These are phyloP conservation scores for Rosa rugosa DNA, from an alignment of 306 rosid genomes.

Conservation along the genomic window DNA sequence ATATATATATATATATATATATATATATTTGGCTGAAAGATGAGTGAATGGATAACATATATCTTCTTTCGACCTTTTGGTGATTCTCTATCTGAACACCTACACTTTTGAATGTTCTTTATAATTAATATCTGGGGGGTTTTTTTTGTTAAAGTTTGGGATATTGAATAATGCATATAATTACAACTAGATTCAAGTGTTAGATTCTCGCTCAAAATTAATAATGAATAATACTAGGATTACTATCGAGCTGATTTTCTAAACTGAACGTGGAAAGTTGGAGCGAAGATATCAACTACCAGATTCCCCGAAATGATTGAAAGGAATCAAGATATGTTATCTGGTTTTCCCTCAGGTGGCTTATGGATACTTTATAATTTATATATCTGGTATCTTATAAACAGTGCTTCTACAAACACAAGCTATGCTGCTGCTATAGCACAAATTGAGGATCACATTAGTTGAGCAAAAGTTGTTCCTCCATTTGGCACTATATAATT, in stretches of 20 bases:
- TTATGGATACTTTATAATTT: neutral
- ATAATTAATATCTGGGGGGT: too few relatives aligned
- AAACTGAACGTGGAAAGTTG: neutral
- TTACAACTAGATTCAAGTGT: neutral
- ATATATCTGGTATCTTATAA: neutral
- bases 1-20: too few relatives aligned
- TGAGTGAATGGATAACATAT: too few relatives aligned
- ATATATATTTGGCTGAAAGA: too few relatives aligned
- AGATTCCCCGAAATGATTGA: neutral
- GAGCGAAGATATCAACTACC: conserved; percentile 6
- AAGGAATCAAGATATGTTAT: neutral
- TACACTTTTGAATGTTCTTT: neutral
- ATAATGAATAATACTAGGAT: neutral
- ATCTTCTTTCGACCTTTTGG: neutral
- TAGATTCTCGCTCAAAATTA: neutral
- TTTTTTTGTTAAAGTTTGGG: neutral
- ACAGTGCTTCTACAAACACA: neutral
- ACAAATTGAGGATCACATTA: too few relatives aligned
- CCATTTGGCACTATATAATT: too few relatives aligned
- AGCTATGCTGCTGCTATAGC: neutral
- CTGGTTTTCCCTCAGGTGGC: neutral
- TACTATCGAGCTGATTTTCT: neutral
- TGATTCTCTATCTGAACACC: neutral
- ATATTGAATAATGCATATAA: neutral
- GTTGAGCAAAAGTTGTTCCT: too few relatives aligned